These are phyloP conservation scores for Wickerhamomyces alni DNA, from an alignment of 805 yeast species.

Conservation along the genomic window DNA sequence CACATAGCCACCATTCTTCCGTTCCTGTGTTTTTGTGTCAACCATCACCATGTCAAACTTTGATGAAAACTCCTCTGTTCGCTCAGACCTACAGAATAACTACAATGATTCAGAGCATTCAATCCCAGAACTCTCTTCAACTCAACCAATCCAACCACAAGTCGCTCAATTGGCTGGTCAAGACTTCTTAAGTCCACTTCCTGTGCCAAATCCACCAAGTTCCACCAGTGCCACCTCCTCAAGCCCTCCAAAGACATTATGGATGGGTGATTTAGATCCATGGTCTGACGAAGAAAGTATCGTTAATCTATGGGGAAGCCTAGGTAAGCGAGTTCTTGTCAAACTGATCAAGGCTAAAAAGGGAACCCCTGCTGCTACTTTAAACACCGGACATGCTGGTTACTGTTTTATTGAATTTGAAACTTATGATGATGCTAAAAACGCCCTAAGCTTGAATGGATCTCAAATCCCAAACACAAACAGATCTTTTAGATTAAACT, in stretches of 20 bases:
- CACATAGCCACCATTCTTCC: not conserved
- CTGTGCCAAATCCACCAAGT: slow-evolving; percentile 51
- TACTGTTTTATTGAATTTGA: slow-evolving; percentile 78
- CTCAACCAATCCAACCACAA: slow-evolving; percentile 9
- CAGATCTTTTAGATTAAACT: slow-evolving; percentile 66
- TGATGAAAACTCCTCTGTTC: not conserved
- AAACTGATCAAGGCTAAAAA: slow-evolving; percentile 56
- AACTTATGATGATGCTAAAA: slow-evolving; percentile 60
- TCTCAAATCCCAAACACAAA: slow-evolving; percentile 54
- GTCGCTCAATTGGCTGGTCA: slow-evolving; percentile 21
- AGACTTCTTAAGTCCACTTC: slow-evolving; percentile 20
- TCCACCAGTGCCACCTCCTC: slow-evolving; percentile 37
- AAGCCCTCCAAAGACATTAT: slow-evolving; percentile 61
- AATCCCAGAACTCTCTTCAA: not conserved
- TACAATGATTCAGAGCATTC: not conserved
- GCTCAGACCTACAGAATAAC: not conserved
- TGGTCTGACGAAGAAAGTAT: slow-evolving; percentile 64
- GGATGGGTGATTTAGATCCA: slow-evolving; percentile 89
- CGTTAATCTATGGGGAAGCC: slow-evolving; percentile 52
- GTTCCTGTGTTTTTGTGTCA: not conserved
- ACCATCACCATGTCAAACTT: not conserved
- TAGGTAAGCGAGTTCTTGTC: slow-evolving; percentile 53
- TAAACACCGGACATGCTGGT: slow-evolving; percentile 44
- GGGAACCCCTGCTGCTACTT: slow-evolving; percentile 28
- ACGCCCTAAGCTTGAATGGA: slow-evolving; percentile 63